phyloP scores from a whole-genome alignment of 805 yeast species.

The Torulaspora franciscae region DNA sequence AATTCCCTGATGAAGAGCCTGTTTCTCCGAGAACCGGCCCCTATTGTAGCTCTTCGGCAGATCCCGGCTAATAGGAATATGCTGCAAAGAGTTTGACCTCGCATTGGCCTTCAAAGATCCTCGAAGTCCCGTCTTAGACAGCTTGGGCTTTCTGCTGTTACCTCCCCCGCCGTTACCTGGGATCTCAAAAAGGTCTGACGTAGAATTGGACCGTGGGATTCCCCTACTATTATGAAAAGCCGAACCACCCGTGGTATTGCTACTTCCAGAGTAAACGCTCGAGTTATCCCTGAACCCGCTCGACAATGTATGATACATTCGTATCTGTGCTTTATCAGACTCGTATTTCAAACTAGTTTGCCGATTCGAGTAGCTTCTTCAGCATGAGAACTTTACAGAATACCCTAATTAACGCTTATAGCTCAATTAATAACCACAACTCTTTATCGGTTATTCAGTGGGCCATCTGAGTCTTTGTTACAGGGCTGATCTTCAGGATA shows the following conservation, averaged over 20 bases:
- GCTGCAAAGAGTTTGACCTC: neutral
- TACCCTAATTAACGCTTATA: neutral
- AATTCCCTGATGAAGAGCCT: conserved; percentile 1
- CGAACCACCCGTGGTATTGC: conserved; percentile 4
- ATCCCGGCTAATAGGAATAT: neutral
- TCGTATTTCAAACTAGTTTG: neutral
- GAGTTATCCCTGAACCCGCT: conserved; percentile 7
- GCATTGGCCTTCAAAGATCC: neutral
- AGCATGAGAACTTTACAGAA: neutral
- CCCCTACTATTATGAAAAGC: conserved; percentile 6
- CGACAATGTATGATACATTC: conserved; percentile 9
- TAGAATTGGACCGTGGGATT: conserved; percentile 26
- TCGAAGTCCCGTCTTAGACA: neutral
- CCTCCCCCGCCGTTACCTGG: conserved; percentile 4
- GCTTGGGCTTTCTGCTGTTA: conserved; percentile 6
- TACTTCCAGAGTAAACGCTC: conserved; percentile 15
- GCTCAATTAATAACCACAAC: neutral
- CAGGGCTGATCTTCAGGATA: neutral
- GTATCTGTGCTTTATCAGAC: neutral
- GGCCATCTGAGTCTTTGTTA: conserved; percentile 1
- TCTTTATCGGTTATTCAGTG: neutral
- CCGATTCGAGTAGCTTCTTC: neutral
- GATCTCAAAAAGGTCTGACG: conserved; percentile 24
- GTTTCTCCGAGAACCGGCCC: conserved; percentile 7
- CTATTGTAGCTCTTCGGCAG: neutral